phyloP scores from a whole-genome alignment of 495 filamentous ascomycete genomes.

The Penicillium pancosmium region DNA sequence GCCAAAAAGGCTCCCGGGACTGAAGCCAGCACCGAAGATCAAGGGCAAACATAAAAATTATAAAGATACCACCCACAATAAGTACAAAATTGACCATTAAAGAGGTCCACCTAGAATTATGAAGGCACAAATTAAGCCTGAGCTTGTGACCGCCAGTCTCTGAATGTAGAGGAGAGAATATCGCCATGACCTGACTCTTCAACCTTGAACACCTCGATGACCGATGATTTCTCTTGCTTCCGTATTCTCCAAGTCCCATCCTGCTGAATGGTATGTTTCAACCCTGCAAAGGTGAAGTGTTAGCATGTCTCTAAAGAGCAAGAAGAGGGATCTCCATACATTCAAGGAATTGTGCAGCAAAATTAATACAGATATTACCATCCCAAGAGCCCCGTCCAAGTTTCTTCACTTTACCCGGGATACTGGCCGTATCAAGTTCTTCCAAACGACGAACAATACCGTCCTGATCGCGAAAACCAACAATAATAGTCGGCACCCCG shows the following conservation, averaged over 20 bases:
- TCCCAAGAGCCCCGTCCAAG: slow-evolving; percentile 73
- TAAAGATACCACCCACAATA: background rate
- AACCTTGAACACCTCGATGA: slow-evolving; percentile 71
- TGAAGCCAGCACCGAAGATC: slow-evolving; percentile 4
- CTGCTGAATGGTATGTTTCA: slow-evolving; percentile 64
- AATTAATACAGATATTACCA: slow-evolving; percentile 89
- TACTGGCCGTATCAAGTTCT: slow-evolving; percentile 74
- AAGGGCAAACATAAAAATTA: background rate
- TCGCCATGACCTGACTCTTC: slow-evolving; percentile 73
- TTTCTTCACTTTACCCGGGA: slow-evolving; percentile 73
- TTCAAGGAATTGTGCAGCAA: slow-evolving; percentile 73
- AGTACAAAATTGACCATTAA: background rate
- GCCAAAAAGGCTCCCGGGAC: slow-evolving; percentile 4
- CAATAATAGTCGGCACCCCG: slow-evolving; percentile 86
- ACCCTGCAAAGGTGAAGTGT: slow-evolving; percentile 45
- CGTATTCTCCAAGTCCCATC: slow-evolving; percentile 84
- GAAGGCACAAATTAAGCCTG: background rate
- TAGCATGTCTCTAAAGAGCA: background rate
- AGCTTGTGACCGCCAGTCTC: slow-evolving; percentile 62
- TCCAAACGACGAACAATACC: slow-evolving; percentile 72
- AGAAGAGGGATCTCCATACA: slow-evolving; percentile 47
- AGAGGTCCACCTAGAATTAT: background rate
- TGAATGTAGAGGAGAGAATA: slow-evolving; percentile 77
- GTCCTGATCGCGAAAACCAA: slow-evolving; percentile 77
- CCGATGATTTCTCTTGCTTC: slow-evolving; percentile 53